phyloP scores from a whole-genome alignment of 257 asterid genomes.

The Solanum bulbocastanum region DNA sequence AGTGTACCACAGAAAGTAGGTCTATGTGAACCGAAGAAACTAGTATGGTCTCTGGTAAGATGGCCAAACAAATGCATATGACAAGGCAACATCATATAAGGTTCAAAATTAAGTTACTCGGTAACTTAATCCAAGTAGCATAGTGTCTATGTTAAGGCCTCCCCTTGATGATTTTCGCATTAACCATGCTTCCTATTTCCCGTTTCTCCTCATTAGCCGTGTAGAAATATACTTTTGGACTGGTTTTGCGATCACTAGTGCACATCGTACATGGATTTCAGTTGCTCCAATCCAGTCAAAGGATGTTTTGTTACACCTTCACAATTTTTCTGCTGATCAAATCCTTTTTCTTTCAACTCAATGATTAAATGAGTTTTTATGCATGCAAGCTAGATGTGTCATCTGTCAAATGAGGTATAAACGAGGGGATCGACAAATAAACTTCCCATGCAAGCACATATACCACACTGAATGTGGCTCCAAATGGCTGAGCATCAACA shows the following conservation, averaged over 20 bases:
- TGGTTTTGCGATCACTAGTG: background rate
- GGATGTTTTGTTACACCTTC: background rate
- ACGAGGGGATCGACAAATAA: slow-evolving; percentile 75
- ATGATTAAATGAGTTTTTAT: background rate
- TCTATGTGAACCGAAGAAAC: background rate
- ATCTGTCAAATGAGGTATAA: slow-evolving; percentile 87
- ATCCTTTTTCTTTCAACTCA: background rate
- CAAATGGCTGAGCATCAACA: slow-evolving; percentile 90
- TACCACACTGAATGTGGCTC: slow-evolving; percentile 81
- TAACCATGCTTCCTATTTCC: background rate
- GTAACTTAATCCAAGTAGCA: background rate
- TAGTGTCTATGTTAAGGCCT: background rate
- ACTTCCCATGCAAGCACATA: slow-evolving; percentile 75
- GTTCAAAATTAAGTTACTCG: background rate
- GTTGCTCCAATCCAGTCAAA: background rate
- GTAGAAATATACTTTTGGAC: background rate
- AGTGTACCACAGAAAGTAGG: background rate
- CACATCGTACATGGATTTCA: background rate
- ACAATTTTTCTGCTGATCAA: background rate
- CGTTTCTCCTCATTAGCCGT: background rate
- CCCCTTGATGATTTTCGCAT: background rate
- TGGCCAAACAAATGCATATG: background rate
- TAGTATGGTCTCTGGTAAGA: background rate
- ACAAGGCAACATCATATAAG: background rate
- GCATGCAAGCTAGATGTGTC: slow-evolving; percentile 54